Percentiles rank a stretch among this genome's conserved stretches.
phyloP scores from a whole-genome alignment of 176 grass and related monocot species.

The Aegilops sharonensis region DNA sequence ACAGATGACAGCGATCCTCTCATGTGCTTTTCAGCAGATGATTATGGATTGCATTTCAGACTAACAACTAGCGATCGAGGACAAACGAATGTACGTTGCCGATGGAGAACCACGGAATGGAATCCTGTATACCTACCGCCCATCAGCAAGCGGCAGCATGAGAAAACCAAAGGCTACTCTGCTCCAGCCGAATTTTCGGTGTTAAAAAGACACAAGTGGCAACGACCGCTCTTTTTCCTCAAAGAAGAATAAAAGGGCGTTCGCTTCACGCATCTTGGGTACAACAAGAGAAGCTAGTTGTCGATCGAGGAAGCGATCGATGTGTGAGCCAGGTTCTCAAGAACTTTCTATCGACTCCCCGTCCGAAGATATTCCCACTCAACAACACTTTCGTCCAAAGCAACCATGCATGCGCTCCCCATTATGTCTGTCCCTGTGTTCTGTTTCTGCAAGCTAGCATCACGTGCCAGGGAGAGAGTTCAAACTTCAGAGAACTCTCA shows the following conservation, averaged over 20 bases:
- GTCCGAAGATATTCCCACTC: background rate
- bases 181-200: background rate
- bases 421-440: background rate
- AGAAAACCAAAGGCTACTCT: background rate
- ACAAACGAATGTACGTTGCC: background rate
- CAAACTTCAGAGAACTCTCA: background rate
- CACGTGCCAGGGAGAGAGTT: slow-evolving; percentile 10
- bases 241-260: background rate
- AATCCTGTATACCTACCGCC: background rate
- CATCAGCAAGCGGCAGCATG: background rate
- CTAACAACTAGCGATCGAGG: background rate
- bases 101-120: background rate
- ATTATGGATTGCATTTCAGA: too few relatives aligned
- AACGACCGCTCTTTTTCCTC: background rate
- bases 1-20: background rate
- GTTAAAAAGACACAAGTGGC: background rate
- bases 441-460: slow-evolving; percentile 16
- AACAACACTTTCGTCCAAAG: background rate
- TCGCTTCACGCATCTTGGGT: too few relatives aligned
- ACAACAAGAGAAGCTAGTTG: background rate
- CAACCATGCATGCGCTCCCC: background rate
- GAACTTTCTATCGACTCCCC: slow-evolving; percentile 2
- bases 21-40: background rate
- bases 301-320: background rate
- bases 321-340: background rate